These are phyloP conservation scores for Aspergillus puulaauensis DNA, from an alignment of 2,329 filamentous ascomycete genomes.

Conservation along the genomic window DNA sequence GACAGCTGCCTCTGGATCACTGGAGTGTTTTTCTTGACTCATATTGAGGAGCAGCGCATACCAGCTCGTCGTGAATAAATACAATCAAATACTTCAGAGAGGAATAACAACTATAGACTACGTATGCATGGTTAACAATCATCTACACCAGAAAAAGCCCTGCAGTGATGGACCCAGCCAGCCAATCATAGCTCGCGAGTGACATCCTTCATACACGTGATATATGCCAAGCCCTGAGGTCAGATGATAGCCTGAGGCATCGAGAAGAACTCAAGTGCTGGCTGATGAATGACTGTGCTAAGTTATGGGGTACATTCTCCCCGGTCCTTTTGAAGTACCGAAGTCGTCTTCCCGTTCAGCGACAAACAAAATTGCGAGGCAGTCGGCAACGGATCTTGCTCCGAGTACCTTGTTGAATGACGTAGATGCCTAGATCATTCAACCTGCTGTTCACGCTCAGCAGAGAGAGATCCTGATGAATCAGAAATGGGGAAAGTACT, in stretches of 20 bases:
- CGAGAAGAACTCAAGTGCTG: too few relatives aligned
- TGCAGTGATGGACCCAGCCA: neutral
- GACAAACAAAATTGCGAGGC: too few relatives aligned
- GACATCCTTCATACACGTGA: neutral
- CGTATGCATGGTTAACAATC: neutral
- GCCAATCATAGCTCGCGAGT: neutral
- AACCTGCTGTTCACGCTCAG: too few relatives aligned
- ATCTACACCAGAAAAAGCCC: too few relatives aligned
- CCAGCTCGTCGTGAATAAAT: neutral
- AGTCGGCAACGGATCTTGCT: neutral
- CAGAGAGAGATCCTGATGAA: too few relatives aligned
- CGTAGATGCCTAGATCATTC: too few relatives aligned
- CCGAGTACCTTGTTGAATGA: neutral
- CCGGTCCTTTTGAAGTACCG: neutral
- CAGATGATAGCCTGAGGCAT: too few relatives aligned
- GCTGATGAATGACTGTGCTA: too few relatives aligned
- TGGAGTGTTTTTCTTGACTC: conserved; percentile 5
- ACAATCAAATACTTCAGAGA: neutral
- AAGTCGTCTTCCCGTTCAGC: too few relatives aligned
- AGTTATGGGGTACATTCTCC: neutral
- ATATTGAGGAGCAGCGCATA: neutral
- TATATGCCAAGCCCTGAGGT: neutral
- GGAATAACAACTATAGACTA: neutral
- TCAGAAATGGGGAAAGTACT: too few relatives aligned
- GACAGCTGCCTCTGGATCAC: conserved; percentile 10